Percentiles rank a stretch among this genome's conserved stretches.
Evolutionary conservation across 2,329 filamentous ascomycete genomes (phyloP).

Genomic region (Diaporthe humulicola): DNA sequence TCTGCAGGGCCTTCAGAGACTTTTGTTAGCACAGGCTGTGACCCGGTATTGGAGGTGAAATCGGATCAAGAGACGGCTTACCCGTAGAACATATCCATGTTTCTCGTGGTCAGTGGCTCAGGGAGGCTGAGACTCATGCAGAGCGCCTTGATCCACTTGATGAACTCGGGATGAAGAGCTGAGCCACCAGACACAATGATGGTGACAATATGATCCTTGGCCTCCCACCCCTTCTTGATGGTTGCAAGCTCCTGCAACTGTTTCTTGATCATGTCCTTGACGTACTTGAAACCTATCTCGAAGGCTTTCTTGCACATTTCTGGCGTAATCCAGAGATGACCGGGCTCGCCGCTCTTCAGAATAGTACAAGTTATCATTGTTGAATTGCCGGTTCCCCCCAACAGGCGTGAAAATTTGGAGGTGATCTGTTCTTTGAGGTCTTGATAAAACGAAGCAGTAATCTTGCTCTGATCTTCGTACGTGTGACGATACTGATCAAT

Average conservation of each 20-base stretch:
- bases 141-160: not conserved
- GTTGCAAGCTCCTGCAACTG: not conserved
- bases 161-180: not conserved
- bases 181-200: not conserved
- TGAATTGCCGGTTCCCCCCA: not conserved
- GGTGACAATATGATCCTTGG: not conserved
- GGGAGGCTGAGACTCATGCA: not conserved
- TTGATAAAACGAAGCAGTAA: not conserved
- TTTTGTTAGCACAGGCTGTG: not conserved
- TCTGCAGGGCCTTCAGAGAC: not conserved
- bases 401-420: fast-evolving
- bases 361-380: not conserved
- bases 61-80: not conserved
- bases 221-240: not conserved
- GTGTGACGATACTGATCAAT: not conserved
- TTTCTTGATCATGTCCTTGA: not conserved
- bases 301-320: not conserved
- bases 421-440: not conserved
- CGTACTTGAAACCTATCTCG: not conserved
- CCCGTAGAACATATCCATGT: not conserved
- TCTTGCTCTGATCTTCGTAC: not conserved
- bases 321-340: fast-evolving
- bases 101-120: not conserved
- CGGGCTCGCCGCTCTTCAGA: fast-evolving
- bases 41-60: not conserved